These are phyloP conservation scores for Russula vinacea DNA, from an alignment of 768 basidiomycete species.

Conservation along the genomic window DNA sequence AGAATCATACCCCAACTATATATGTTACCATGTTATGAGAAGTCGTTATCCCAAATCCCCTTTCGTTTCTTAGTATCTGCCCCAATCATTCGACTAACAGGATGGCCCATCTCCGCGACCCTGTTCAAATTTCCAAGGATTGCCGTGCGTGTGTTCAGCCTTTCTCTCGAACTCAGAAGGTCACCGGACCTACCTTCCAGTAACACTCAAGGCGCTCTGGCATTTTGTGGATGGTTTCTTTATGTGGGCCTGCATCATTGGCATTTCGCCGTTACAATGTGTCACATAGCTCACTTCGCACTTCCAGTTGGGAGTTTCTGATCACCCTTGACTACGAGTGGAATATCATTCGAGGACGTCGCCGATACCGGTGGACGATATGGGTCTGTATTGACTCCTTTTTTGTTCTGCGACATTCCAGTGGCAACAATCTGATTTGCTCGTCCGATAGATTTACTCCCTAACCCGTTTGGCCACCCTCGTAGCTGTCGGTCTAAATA, in stretches of 20 bases:
- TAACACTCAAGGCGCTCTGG: background rate
- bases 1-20: no score
- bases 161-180: background rate
- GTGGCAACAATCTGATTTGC: background rate
- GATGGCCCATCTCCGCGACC: background rate
- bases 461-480: conserved; percentile 10
- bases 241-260: background rate
- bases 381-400: conserved; percentile 6
- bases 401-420: background rate
- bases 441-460: conserved; percentile 15
- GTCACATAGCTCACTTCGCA: background rate
- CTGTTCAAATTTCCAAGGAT: background rate
- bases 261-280: no score
- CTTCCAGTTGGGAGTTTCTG: conserved; percentile 3
- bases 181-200: background rate
- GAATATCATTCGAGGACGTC: background rate
- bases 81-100: background rate
- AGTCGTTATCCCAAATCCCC: background rate
- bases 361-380: conserved; percentile 15
- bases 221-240: background rate
- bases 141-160: background rate
- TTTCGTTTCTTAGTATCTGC: no score
- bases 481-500: background rate
- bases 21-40: background rate
- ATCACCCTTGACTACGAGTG: background rate